Evolutionary conservation across 169 alveolate genomes (phyloP), one percentile per base, ranked within the genome.

Genomic region (Ichthyophthirius multifiliis): DNA sequence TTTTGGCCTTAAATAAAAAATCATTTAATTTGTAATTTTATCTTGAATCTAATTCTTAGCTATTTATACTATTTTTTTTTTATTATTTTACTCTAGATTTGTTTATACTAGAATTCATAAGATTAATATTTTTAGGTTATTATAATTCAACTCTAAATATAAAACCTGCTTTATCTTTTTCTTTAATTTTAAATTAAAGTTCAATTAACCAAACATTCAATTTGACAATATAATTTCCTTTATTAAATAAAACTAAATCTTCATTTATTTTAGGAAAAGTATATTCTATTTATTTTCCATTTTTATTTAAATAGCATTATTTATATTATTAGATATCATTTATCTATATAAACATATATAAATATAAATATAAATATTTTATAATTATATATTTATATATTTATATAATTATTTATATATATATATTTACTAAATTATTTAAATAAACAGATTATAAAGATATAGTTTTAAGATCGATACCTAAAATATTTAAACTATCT

Each of bases 401-500:
- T 2, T 0, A 27, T 27, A 27, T 0, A 13, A n/a, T 0, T 0
- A 1, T 27, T 4, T 2, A 27, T 15, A 20, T 27, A 27, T 5
- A 20, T 12, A 27, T 27, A 0, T 4, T 55, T 55, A 55, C 46
- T 34, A 78, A 63, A 44, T 78, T 75, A 31, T 35, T 32, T 0
- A 78, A 12, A 32, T 65, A 39, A n/a, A 78, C 44, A 16, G 67
- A 43, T 34, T 78, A 39, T 0, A 78, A 41, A 4, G 74, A 30
- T 23, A 78, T 43, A 4, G 78, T 27, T 41, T 78, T 78, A 18
- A 63, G 46, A 63, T 78, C 84, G 3, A 78, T 35, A 9, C 84
- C 84, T 15, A 78, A 20, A 18, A 78, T 32, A 78, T 78, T 78
- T 23, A 78, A 41, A 65, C 84, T 43, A n/a, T 62, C 78, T 43